A percentile compares a stretch with the other conserved stretches of the same genome.
Evolutionary conservation across 2,329 filamentous ascomycete genomes (phyloP).

Genomic region (Apiospora phragmitis): DNA sequence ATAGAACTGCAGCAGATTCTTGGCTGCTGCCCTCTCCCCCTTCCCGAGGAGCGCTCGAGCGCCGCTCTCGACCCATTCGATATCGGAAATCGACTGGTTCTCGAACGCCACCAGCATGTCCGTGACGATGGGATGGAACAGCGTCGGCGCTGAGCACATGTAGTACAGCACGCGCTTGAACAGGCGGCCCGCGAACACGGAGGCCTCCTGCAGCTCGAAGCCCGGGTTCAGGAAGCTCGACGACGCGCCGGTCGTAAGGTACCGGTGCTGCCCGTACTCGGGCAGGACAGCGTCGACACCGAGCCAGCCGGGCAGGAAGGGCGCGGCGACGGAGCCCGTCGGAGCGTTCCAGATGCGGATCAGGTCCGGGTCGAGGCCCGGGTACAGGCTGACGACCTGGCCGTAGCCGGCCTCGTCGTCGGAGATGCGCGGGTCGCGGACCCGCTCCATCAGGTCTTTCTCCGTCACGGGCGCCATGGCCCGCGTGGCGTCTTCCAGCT

Average conservation of each 20-base stretch:
- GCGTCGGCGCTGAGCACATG: slow-evolving; percentile 26
- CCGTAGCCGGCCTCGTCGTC: slow-evolving; percentile 31
- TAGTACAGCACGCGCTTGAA: slow-evolving; percentile 32
- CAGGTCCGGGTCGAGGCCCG: slow-evolving; percentile 21
- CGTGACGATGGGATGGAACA: slow-evolving; percentile 26
- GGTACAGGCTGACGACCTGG: slow-evolving; percentile 26
- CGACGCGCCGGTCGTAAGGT: slow-evolving; percentile 28
- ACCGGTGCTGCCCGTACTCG: slow-evolving; percentile 30
- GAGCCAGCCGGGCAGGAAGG: slow-evolving; percentile 30
- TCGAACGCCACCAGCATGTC: slow-evolving; percentile 26
- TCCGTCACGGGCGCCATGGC: slow-evolving; percentile 51
- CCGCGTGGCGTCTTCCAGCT: slow-evolving; percentile 25
- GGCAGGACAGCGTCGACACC: slow-evolving; percentile 25
- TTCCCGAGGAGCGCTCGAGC: slow-evolving; percentile 19
- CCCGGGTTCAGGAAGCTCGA: slow-evolving; percentile 26
- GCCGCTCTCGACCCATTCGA: slow-evolving; percentile 25
- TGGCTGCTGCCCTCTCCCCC: slow-evolving; percentile 22
- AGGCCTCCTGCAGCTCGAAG: slow-evolving; percentile 29
- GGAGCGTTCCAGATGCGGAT: slow-evolving; percentile 28
- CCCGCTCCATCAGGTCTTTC: slow-evolving; percentile 42
- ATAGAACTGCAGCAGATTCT: slow-evolving; percentile 24
- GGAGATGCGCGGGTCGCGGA: slow-evolving; percentile 27
- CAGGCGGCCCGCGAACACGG: slow-evolving; percentile 25
- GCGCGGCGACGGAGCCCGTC: slow-evolving; percentile 27
- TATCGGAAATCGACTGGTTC: slow-evolving; percentile 20